These are phyloP conservation scores for Camillea tinctor DNA, from an alignment of 2,329 filamentous ascomycete species.

Conservation along the genomic window DNA sequence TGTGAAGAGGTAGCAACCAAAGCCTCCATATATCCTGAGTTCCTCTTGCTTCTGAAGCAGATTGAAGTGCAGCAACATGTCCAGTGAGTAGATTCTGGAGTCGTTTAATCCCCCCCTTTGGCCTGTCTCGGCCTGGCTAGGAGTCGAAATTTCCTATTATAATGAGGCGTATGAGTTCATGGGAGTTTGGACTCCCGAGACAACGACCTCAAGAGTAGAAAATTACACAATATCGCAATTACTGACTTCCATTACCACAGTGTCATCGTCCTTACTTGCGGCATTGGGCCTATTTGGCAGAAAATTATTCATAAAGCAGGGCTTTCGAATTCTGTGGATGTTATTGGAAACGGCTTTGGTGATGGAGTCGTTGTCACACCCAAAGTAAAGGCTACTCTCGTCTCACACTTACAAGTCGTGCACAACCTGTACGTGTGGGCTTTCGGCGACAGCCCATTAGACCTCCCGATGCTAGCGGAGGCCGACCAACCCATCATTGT, in stretches of 20 bases:
- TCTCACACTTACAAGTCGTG: constrained; percentile 37
- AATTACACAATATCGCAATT: no score
- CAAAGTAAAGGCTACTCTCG: constrained; percentile 47
- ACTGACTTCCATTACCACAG: no score
- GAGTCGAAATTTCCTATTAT: no score
- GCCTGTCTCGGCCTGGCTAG: no score
- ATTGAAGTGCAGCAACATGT: constrained; percentile 36
- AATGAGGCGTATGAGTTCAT: no score
- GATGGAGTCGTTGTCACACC: constrained; percentile 52
- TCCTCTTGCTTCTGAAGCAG: constrained; percentile 42
- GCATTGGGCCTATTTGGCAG: constrained; percentile 54
- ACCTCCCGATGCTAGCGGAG: constrained; percentile 54
- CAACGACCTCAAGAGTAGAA: no score
- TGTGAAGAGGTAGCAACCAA: constrained; percentile 44
- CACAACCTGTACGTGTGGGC: constrained; percentile 46
- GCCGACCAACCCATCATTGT: constrained; percentile 57
- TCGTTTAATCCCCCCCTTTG: no score
- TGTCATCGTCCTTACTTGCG: constrained; percentile 55
- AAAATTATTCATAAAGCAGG: constrained; percentile 45
- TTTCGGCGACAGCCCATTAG: constrained; percentile 60
- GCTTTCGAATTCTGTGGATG: constrained; percentile 40
- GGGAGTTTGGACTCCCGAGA: no score
- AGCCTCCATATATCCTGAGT: constrained; percentile 46
- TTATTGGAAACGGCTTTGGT: constrained; percentile 52
- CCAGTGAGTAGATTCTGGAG: no score